Evolutionary conservation across 768 basidiomycete genomes (phyloP), one percentile per base, ranked within the genome.

Genomic region (Roridomyces roridus): DNA sequence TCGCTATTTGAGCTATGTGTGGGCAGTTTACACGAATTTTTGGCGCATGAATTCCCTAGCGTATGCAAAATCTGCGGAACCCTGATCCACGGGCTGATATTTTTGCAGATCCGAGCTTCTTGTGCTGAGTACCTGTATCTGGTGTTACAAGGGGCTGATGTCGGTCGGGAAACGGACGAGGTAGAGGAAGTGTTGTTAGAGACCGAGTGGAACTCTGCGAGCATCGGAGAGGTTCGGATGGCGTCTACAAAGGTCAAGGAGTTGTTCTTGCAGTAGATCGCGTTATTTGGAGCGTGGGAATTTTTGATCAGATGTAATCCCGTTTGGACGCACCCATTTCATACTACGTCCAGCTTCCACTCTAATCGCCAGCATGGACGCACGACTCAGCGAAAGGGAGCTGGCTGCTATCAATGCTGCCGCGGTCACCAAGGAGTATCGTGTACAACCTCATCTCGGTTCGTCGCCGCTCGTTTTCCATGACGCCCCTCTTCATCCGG

Each of bases 391-490:
- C 68, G 87, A 92, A 71, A 80, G 72, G 62, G 90, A 92, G 69
- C 72, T 92, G 66, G 88, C 90, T 51, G 81, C 84, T 46, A 87
- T 94, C 70, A 93, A 94, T 70, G 91, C 91, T 46, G 91, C 92
- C 45, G 94, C 94, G 29, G 94, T 94, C 46, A 94, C 92, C 47
- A 86, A 83, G 68, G 88, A 94, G 75, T 95, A 92, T 77, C 87
- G 85, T 65, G 92, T 95, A 60, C 83, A 95, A 66, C 94, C 94
- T 55, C 91, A 93, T 75, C 80, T 96, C 62, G 93, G 93, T 94
- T 70, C 64, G 83, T 74, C 36, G 7, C 31, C 57, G 43, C 41
- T 39, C 54, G 43, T 58, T 53, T 52, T 65, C 57, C 45, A 23
- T 31, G 31, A 14, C 18, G 49, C 55, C 34, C 7, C 45, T 47